Percentiles rank a stretch among this genome's conserved stretches.
Evolutionary conservation across 805 yeast genomes (phyloP).

Genomic region (Candida piceae): DNA sequence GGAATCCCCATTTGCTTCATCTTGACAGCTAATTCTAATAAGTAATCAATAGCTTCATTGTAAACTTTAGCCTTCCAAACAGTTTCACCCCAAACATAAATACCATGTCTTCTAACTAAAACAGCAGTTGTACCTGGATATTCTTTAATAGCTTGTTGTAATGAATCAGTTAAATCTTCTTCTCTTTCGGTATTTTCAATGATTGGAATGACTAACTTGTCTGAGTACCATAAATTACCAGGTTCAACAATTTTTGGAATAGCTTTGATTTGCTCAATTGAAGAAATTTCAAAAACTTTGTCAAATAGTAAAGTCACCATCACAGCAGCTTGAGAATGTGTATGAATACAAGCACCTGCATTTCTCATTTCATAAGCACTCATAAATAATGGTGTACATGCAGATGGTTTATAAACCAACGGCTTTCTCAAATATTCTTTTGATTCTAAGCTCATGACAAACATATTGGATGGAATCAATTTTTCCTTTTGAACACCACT

Average conservation of each 20-base stretch:
- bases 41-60: constrained; percentile 89
- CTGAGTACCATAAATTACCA: constrained; percentile 68
- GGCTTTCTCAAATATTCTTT: constrained; percentile 58
- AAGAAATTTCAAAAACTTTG: constrained; percentile 67
- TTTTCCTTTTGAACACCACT: constrained; percentile 96
- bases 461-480: constrained; percentile 75
- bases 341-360: constrained; percentile 92
- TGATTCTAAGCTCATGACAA: constrained; percentile 58
- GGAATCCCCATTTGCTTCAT: constrained; percentile 71
- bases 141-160: constrained; percentile 56
- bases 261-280: constrained; percentile 91
- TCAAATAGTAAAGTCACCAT: constrained; percentile 68
- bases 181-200: constrained; percentile 89
- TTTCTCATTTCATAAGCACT: constrained; percentile 59
- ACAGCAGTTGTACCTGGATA: constrained; percentile 84
- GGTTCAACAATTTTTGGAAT: constrained; percentile 63
- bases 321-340: constrained; percentile 89
- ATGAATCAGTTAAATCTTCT: constrained; percentile 67
- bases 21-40: constrained; percentile 78
- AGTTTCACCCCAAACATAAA: constrained; percentile 93
- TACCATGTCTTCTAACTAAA: constrained; percentile 87
- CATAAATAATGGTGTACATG: constrained; percentile 86
- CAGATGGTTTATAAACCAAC: constrained; percentile 71
- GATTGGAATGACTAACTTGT: constrained; percentile 78
- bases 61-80: constrained; percentile 91